Conservation (phyloP, 2,329 filamentous ascomycete genomes). For the Penicillium carneum region DNA sequence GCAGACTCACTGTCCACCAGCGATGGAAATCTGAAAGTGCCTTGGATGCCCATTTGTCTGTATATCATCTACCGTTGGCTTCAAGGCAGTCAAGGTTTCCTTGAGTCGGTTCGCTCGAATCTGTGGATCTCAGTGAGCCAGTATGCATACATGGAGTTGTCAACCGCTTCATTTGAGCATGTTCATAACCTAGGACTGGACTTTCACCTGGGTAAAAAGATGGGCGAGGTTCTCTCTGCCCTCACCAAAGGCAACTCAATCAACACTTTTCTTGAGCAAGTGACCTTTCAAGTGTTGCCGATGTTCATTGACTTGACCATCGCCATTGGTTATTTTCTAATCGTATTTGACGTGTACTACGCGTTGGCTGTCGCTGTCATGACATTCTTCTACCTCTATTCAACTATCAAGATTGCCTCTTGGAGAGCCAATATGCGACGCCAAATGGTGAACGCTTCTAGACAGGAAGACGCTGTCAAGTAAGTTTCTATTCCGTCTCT, state of each 20-base stretch:
- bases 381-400: conserved; percentile 60
- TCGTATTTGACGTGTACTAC: conserved; percentile 68
- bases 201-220: conserved; percentile 61
- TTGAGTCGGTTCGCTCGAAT: conserved; percentile 79
- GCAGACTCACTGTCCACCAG: conserved; percentile 63
- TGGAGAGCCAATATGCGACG: conserved; percentile 85
- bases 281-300: conserved; percentile 69
- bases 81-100: conserved; percentile 69
- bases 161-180: conserved; percentile 93
- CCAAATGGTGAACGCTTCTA: conserved; percentile 88
- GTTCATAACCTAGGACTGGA: conserved; percentile 81
- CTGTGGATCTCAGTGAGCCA: conserved; percentile 94
- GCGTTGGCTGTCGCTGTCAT: conserved; percentile 65
- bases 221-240: conserved; percentile 61
- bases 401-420: conserved; percentile 69
- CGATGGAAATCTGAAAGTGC: conserved; percentile 40
- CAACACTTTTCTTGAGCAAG: conserved; percentile 64
- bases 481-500: conserved; percentile 42
- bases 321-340: conserved; percentile 66
- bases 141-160: conserved; percentile 88
- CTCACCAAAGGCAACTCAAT: conserved; percentile 58
- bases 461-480: conserved; percentile 93
- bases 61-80: conserved; percentile 78
- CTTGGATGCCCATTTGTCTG: conserved; percentile 73
- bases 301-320: conserved; percentile 68